A percentile compares a stretch with the other conserved stretches of the same genome.
These are phyloP conservation scores for Leccinum barrowsii DNA, from an alignment of 768 basidiomycete genomes.

Conservation along the genomic window DNA sequence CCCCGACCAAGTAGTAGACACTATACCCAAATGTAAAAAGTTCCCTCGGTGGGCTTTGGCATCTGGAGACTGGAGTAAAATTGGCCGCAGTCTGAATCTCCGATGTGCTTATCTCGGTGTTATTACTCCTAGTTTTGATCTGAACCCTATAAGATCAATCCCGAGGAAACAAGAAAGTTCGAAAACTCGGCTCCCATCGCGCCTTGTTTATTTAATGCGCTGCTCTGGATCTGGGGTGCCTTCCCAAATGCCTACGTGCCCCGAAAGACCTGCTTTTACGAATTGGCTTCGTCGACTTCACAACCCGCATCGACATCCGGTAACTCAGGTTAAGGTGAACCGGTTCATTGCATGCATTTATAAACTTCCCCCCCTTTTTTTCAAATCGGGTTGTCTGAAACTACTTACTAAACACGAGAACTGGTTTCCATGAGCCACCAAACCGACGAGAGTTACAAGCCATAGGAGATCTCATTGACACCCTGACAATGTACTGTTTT, in stretches of 20 bases:
- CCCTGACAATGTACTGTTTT: background rate
- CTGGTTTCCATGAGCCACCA: conserved; percentile 18
- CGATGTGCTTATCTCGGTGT: conserved; percentile 15
- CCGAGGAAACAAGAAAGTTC: conserved; percentile 13
- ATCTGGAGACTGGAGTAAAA: conserved; percentile 20
- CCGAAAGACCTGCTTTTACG: conserved; percentile 1
- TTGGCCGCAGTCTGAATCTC: background rate
- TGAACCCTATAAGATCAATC: conserved; percentile 2
- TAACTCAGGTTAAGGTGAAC: conserved; percentile 3
- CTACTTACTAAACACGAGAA: background rate
- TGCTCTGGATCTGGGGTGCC: conserved; percentile 30
- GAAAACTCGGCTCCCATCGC: conserved; percentile 11
- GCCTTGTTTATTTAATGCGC: conserved; percentile 10
- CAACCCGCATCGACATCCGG: conserved; percentile 4
- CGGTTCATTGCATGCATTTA: background rate
- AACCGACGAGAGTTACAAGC: background rate
- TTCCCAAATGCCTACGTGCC: conserved; percentile 10
- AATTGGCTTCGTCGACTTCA: conserved; percentile 2
- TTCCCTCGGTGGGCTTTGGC: conserved; percentile 3
- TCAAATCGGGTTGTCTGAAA: conserved; percentile 1
- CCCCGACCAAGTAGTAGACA: background rate
- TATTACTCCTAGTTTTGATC: conserved; percentile 5
- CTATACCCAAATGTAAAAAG: conserved; percentile 2
- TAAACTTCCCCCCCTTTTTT: background rate
- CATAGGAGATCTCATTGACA: background rate